phyloP scores from a whole-genome alignment of 1,284 basidiomycete species.

The Ustilago loliicola region DNA sequence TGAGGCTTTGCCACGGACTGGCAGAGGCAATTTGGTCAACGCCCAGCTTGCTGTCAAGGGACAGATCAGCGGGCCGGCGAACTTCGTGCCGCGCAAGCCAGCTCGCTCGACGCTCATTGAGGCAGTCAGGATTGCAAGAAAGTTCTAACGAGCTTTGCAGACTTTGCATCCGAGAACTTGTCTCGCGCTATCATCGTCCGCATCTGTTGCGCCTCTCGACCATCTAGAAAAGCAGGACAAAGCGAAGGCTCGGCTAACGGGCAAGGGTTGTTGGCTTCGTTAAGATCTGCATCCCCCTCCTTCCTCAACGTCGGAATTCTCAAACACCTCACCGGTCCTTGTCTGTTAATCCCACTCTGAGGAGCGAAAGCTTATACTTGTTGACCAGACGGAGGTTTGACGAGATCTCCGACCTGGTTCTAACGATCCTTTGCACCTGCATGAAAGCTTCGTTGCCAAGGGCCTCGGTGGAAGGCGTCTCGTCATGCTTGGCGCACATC shows the following conservation, averaged over 20 bases:
- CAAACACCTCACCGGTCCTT: conserved; percentile 7
- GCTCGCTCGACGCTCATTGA: neutral
- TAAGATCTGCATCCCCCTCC: conserved; percentile 11
- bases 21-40: neutral
- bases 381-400: neutral
- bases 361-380: neutral
- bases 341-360: neutral
- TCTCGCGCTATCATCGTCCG: neutral
- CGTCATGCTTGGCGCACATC: neutral
- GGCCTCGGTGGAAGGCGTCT: neutral
- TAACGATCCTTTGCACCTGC: neutral
- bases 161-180: neutral
- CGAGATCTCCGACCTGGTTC: conserved; percentile 1
- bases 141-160: conserved; percentile 1
- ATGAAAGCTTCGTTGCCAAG: neutral
- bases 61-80: neutral
- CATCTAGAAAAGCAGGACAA: neutral
- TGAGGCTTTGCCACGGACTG: neutral
- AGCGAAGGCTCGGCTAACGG: conserved; percentile 10
- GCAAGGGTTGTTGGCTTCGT: conserved; percentile 7
- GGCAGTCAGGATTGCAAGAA: conserved; percentile 3
- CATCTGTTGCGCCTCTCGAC: neutral
- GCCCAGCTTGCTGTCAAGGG: neutral
- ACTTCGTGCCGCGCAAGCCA: neutral
- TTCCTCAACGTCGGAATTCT: conserved; percentile 13